Base-by-base conservation (phyloP, 2,329 filamentous ascomycete species). In the Aspergillus sp. region DNA sequence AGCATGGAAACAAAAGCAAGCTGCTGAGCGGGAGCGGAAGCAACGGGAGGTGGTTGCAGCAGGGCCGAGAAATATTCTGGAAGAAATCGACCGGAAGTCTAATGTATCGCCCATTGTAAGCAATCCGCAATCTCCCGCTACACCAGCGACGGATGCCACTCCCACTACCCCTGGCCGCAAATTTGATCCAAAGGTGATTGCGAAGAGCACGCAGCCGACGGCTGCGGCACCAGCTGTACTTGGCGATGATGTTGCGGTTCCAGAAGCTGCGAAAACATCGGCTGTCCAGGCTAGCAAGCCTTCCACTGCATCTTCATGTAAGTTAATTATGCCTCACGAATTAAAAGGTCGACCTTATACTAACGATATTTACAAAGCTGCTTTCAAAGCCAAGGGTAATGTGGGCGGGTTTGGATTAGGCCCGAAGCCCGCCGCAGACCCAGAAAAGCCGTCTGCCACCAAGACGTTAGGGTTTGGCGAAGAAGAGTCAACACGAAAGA, bases 1-100 rank as follows among this genome's bases (percentile, higher is more conserved):
- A 64, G 86, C 87, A 48, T 95, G 89, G 90, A 95, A 95, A 70
- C 86, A 88, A 68, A 91, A 90, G 69, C 84, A 88, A 63, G 75
- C 76, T 4, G 86, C 88, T 53, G 81, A 82, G 62, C 83, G 84
- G 56, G 83, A 84, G 57, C 79, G 78, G 52, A 87, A 87, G 63
- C 80, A 86, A 62, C 82, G 81, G 59, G 80, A 85, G 57, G 76
- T 82, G 40, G 68, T 68, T 35, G 81, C 80, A 45, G 80, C 79
- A 48, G 82, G 81, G 53, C 78, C 83, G 35, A 75, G 80, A 56
- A 85, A 78, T 57, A 78, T 88, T 46, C 72, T 85, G 47, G 81
- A 83, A 58, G 81, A 85, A 66, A 88, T 86, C 75, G 86, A 85
- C 64, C 81, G 81, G 62, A 88, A 80, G 67, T 77, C 79, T 45